Base-by-base conservation (phyloP, 2,329 filamentous ascomycete species). In the Cladosporium velox region DNA sequence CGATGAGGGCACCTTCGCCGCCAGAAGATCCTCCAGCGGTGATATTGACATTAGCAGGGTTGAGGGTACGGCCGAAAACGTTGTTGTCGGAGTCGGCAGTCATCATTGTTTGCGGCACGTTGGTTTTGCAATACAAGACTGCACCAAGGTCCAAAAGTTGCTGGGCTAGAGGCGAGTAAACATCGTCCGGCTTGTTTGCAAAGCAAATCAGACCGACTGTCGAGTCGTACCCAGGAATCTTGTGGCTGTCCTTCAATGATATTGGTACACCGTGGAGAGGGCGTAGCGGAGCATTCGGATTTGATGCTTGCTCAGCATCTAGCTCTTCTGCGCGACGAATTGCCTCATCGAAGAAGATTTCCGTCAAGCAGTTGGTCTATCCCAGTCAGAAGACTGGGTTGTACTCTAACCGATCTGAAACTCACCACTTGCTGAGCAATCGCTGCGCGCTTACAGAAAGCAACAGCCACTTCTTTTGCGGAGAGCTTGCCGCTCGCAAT, bases 21-120 rank as follows among this genome's bases (percentile, higher is more conserved):
- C 84, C 84, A 2, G 80, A 82, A 65, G 79, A 83, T 10, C 84
- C 84, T 2, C 84, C 84, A 3, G 83, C 81, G 3, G 84, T 85
- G 26, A 85, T 74, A 1, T 74, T 71, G 8, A 71, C 74, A 65
- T 85, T 84, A 61, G 79, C 73, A 0, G 84, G 80, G 68, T 86
- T 85, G 32, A 85, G 69, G 0, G 81, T 80, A 14, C 80, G 79
- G 1, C 80, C 80, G 65, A 80, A 83, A 35, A 82, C 73, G 64
- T 85, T 83, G 71, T 86, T 86, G 71, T 85, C 83, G 0, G 78
- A 81, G 69, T 86, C 84, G 12, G 83, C 71, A 6, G 80, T 77
- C 82, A 85, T 82, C 69, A 87, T 78, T 0, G 83, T 85, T 67
- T 84, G 82, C 2, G 85, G 84, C 1, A 86, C 75, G 67, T 86